These are phyloP conservation scores for Phallus indusiatus DNA, from an alignment of 768 basidiomycete genomes.

Conservation along the genomic window DNA sequence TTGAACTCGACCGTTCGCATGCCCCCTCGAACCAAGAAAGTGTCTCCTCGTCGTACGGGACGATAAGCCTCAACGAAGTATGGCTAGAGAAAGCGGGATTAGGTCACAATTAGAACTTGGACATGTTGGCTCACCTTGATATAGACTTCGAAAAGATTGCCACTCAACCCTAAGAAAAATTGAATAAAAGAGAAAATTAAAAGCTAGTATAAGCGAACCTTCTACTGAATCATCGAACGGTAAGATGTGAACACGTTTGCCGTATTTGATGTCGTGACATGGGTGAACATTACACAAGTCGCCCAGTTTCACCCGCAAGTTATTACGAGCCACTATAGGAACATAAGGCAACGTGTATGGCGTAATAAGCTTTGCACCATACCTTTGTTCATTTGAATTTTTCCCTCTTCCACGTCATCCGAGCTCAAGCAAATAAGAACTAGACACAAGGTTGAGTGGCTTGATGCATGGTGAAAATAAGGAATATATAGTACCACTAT, in stretches of 20 bases:
- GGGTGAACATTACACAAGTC: slow-evolving; percentile 95
- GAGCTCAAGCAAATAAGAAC: slow-evolving; percentile 94
- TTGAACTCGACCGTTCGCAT: slow-evolving; percentile 99
- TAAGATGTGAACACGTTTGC: slow-evolving; percentile 92
- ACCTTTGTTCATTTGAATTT: slow-evolving; percentile 95
- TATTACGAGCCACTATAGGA: slow-evolving; percentile 86
- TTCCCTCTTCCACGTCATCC: slow-evolving; percentile 96
- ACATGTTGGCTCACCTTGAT: slow-evolving; percentile 36
- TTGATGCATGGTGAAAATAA: background rate
- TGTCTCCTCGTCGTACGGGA: slow-evolving; percentile 94
- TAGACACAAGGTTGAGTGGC: slow-evolving; percentile 5
- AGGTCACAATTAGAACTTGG: background rate
- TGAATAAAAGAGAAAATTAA: background rate
- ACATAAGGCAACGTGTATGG: background rate
- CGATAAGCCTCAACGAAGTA: slow-evolving; percentile 99
- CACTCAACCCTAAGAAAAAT: slow-evolving; percentile 51
- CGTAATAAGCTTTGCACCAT: slow-evolving; percentile 5
- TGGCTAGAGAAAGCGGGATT: slow-evolving; percentile 37
- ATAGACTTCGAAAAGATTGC: slow-evolving; percentile 98
- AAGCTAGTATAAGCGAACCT: slow-evolving; percentile 33
- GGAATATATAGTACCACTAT: slow-evolving; percentile 41
- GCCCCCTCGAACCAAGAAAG: slow-evolving; percentile 97
- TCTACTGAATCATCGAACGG: slow-evolving; percentile 99
- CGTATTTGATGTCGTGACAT: slow-evolving; percentile 97
- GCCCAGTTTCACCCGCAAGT: slow-evolving; percentile 93